Evolutionary conservation across 164 flowering plant species (phyloP).

Genomic region (Tinospora cordifolia): DNA sequence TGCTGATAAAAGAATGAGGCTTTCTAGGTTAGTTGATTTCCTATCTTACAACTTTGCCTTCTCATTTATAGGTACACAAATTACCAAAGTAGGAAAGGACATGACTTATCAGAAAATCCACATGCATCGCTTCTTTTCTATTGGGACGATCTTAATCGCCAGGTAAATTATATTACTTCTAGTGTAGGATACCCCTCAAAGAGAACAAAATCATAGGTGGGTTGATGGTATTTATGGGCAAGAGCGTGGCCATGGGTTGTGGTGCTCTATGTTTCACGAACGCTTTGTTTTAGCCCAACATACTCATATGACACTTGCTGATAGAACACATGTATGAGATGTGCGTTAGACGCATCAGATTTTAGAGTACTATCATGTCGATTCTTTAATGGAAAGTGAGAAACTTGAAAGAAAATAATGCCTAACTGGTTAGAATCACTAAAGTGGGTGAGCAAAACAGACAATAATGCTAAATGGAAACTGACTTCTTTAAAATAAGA

Average conservation of each 20-base stretch:
- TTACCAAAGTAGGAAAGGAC: constrained; percentile 67
- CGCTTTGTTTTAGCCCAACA: neutral
- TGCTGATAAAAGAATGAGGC: neutral
- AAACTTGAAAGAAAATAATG: no score
- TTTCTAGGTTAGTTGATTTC: neutral
- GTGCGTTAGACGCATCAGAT: no score
- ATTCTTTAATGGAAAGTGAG: no score
- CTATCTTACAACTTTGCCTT: constrained; percentile 4
- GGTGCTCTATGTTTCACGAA: neutral
- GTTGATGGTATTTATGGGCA: neutral
- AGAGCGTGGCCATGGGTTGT: neutral
- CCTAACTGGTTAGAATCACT: no score
- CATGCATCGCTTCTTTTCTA: constrained; percentile 72
- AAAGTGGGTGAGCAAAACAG: no score
- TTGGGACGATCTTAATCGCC: constrained; percentile 76
- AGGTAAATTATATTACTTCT: constrained; percentile 33
- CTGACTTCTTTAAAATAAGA: no score
- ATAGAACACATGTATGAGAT: neutral
- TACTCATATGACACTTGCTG: neutral
- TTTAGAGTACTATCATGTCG: no score
- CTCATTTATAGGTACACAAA: constrained; percentile 62
- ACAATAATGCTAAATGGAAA: no score
- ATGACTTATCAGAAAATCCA: constrained; percentile 76
- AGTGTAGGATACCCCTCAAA: neutral
- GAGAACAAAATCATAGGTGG: neutral